These are phyloP conservation scores for Gaultheria prostrata DNA, from an alignment of 148 eudicot species.

Conservation along the genomic window DNA sequence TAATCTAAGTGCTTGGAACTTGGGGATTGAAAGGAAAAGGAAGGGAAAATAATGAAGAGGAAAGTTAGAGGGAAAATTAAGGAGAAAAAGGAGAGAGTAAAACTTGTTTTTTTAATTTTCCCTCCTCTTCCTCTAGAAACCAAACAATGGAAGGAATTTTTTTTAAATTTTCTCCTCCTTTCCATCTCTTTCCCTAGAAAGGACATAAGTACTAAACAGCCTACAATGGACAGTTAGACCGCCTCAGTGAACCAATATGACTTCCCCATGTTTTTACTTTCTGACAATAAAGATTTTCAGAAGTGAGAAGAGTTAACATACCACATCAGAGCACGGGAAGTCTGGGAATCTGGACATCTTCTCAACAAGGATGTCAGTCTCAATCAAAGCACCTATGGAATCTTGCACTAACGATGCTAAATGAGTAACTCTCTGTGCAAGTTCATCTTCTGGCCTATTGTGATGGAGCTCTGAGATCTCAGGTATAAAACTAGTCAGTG, in stretches of 20 bases:
- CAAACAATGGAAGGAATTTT: no score
- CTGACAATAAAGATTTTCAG: not conserved
- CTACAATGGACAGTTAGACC: not conserved
- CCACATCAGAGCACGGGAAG: constrained; percentile 44
- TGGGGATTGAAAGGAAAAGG: no score
- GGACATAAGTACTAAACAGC: not conserved
- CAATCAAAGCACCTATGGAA: constrained; percentile 45
- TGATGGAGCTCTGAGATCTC: constrained; percentile 44
- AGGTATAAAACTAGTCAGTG: constrained; percentile 39
- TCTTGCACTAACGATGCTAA: constrained; percentile 45
- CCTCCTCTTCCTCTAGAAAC: no score
- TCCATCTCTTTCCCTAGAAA: not conserved
- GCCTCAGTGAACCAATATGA: not conserved
- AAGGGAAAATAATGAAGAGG: no score
- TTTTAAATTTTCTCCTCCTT: no score
- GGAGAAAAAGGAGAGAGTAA: no score
- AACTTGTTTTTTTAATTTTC: no score
- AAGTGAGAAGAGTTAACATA: constrained; percentile 31
- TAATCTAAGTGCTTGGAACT: not conserved
- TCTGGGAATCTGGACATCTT: constrained; percentile 57
- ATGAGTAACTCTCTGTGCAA: constrained; percentile 49
- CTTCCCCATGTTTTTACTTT: not conserved
- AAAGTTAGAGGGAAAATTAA: no score
- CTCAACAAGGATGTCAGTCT: constrained; percentile 38
- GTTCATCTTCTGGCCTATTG: constrained; percentile 51